Base-by-base conservation (phyloP, 768 basidiomycete genomes). In the Naganishia friedmannii region DNA sequence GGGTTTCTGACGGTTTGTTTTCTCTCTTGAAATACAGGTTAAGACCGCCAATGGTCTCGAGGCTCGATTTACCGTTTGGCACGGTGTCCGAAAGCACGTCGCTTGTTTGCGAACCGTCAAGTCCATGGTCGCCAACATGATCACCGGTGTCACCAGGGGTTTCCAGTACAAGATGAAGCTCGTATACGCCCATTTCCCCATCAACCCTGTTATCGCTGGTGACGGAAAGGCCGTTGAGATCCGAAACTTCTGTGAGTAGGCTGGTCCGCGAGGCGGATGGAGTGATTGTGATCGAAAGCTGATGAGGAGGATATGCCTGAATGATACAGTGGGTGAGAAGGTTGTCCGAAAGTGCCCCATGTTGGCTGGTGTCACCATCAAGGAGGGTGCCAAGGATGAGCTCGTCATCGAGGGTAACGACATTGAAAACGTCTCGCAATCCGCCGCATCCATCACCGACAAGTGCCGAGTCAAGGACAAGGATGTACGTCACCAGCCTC, bases 141-240 rank as follows among this genome's bases (percentile, higher is more conserved):
- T 98, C 82, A 92, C 84, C 73, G 96, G 96, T 73, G 96, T 99
- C 73, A 97, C 93, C 63, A 92, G 94, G 94, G 96, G 96, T 73
- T 99, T 98, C 88, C 88, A 88, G 77, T 99, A 99, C 88, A 99
- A 98, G 89, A 97, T 99, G 95, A 92, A 94, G 76, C 87, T 93
- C 31, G 96, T 99, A 65, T 99, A 98, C 80, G 96, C 96, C 77
- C 96, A 99, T 86, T 99, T 99, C 86, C 96, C 96, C 72, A 96
- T 99, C 86, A 99, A 99, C 86, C 89, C 90, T 81, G 95, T 96
- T 82, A 80, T 80, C 65, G 68, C 65, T 55, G 78, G 78, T 32
- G 80, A 77, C 67, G 80, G 80, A 65, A 72, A 74, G 56, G 70
- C 75, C 65, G 72, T 82, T 68, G 79, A 81, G 70, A 81, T 82